phyloP scores from a whole-genome alignment of 2,329 filamentous ascomycete species.

The Hypoxylon sp. region DNA sequence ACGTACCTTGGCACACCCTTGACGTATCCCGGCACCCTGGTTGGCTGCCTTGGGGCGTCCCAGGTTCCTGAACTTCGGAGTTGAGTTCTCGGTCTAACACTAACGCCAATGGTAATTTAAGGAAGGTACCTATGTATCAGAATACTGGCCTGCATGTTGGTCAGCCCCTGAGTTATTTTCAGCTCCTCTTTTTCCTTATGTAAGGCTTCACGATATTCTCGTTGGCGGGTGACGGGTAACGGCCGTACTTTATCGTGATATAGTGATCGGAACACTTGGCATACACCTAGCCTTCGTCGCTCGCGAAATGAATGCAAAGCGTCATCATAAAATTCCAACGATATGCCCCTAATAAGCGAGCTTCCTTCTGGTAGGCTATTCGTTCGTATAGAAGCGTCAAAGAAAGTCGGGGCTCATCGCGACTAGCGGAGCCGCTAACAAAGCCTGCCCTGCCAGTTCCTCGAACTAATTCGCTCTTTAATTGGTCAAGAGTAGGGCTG shows the following conservation, averaged over 20 bases:
- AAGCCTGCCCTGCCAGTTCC: conserved; percentile 22
- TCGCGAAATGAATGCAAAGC: background rate
- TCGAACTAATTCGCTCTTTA: background rate
- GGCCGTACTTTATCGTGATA: background rate
- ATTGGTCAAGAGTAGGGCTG: conserved; percentile 33
- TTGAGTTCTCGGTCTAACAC: conserved; percentile 14
- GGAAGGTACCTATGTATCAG: conserved; percentile 38
- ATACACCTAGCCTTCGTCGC: conserved; percentile 1
- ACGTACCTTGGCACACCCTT: background rate
- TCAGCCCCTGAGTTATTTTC: conserved; percentile 40
- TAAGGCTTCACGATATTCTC: conserved; percentile 1
- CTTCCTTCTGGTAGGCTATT: conserved; percentile 20
- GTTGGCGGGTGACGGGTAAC: conserved; percentile 9
- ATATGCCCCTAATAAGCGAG: conserved; percentile 19
- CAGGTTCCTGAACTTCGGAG: conserved; percentile 24
- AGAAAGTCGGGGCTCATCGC: conserved; percentile 28
- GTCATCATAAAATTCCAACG: conserved; percentile 15
- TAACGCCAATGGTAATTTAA: conserved; percentile 29
- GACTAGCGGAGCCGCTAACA: conserved; percentile 39
- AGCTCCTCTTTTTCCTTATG: conserved; percentile 8
- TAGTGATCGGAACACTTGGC: background rate
- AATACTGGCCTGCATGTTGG: background rate
- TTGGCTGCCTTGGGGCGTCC: conserved; percentile 36
- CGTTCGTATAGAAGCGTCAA: conserved; percentile 34
- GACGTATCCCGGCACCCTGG: conserved; percentile 13